Percentiles rank a stretch among this genome's conserved stretches.
Evolutionary conservation across 1,284 basidiomycete genomes (phyloP).

Genomic region (Ustilago loliicola): DNA sequence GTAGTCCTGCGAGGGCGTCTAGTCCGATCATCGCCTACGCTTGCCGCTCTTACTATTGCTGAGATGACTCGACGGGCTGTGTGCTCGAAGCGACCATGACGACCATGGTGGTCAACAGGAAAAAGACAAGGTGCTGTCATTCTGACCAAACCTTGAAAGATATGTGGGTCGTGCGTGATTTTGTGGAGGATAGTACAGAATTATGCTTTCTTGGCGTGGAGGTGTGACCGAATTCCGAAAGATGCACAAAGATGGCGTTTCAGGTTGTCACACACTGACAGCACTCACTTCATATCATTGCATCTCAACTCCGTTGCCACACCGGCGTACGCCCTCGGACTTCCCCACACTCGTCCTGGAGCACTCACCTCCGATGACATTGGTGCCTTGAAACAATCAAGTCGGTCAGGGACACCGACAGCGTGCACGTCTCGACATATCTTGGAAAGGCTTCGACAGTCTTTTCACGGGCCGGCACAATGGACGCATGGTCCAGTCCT

Average conservation of each 20-base stretch:
- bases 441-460: neutral
- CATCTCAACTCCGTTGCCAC: neutral
- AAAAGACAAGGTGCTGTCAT: neutral
- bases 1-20: conserved; percentile 5
- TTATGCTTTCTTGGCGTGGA: neutral
- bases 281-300: conserved; percentile 2
- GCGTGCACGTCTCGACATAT: neutral
- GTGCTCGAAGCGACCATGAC: neutral
- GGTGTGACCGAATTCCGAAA: conserved; percentile 18
- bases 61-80: neutral
- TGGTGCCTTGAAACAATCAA: neutral
- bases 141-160: neutral
- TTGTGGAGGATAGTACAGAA: conserved; percentile 16
- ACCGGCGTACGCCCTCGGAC: neutral
- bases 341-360: neutral
- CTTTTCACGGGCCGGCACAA: neutral
- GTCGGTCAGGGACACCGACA: neutral
- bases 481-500: conserved; percentile 54
- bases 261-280: neutral
- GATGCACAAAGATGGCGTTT: neutral
- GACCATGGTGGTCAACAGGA: conserved; percentile 8
- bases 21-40: conserved; percentile 10
- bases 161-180: conserved; percentile 5
- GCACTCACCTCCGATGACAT: neutral
- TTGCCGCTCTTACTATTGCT: too few relatives aligned